These are phyloP conservation scores for Aspergillus heteromorphus DNA, from an alignment of 495 filamentous ascomycete genomes.

Conservation along the genomic window DNA sequence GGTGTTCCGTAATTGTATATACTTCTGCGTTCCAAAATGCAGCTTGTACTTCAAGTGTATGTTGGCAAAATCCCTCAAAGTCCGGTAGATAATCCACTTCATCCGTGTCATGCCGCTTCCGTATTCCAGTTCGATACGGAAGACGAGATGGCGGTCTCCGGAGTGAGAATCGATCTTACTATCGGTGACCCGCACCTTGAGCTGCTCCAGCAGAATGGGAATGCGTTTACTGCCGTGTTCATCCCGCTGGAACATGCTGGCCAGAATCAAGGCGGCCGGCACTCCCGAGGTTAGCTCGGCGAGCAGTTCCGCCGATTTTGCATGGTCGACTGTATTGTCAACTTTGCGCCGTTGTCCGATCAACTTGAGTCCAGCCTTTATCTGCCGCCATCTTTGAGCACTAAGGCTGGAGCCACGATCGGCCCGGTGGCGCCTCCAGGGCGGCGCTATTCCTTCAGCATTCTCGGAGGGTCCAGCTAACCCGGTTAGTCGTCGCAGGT, in stretches of 20 bases:
- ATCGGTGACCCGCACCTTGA: constrained; percentile 82
- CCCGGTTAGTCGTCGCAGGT: constrained; percentile 70
- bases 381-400: constrained; percentile 77
- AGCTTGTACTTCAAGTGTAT: constrained; percentile 90
- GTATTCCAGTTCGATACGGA: constrained; percentile 92
- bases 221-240: constrained; percentile 94
- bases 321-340: constrained; percentile 80
- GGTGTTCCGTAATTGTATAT: constrained; percentile 56
- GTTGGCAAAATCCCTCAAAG: constrained; percentile 84
- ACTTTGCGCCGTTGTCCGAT: constrained; percentile 73
- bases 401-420: constrained; percentile 69
- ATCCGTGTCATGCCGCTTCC: constrained; percentile 91
- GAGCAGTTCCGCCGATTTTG: constrained; percentile 93
- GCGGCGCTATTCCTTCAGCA: constrained; percentile 40
- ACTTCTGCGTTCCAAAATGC: constrained; percentile 72
- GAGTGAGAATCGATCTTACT: constrained; percentile 59
- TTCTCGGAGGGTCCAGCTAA: constrained; percentile 57
- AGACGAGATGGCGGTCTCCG: constrained; percentile 77
- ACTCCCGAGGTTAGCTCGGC: constrained; percentile 89
- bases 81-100: constrained; percentile 91
- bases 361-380: constrained; percentile 79
- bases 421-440: constrained; percentile 49
- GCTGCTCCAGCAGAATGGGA: constrained; percentile 88
- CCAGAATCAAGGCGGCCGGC: constrained; percentile 86
- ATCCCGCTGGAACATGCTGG: constrained; percentile 95